Conservation (phyloP, 257 asterid species). For the Solanum dulcamara region DNA sequence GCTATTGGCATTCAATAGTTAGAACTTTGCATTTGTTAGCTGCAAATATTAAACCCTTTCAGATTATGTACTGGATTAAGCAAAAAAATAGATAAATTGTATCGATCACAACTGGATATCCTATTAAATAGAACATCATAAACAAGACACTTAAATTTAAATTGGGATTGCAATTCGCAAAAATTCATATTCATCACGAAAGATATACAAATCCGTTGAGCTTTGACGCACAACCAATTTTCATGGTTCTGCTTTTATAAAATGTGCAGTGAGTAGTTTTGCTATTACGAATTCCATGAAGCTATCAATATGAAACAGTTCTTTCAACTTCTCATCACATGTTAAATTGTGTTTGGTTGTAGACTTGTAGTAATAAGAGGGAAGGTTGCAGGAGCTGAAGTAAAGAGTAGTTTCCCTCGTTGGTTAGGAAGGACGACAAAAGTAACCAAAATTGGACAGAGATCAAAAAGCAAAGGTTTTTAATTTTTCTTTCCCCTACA, state of each 20-base stretch:
- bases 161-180: not conserved
- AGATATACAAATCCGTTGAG: not conserved
- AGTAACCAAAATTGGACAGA: too few species aligned
- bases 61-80: not conserved
- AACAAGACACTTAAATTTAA: not conserved
- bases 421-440: too few species aligned
- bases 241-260: conserved; percentile 55
- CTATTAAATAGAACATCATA: not conserved
- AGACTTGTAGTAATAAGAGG: too few species aligned
- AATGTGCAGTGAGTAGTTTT: conserved; percentile 42
- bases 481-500: too few species aligned
- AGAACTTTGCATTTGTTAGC: not conserved
- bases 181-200: not conserved
- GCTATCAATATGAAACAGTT: conserved; percentile 58
- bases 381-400: too few species aligned
- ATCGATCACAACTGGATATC: not conserved
- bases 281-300: conserved; percentile 56
- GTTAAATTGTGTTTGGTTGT: too few species aligned
- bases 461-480: too few species aligned
- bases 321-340: conserved; percentile 89
- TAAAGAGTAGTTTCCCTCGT: too few species aligned
- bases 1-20: not conserved
- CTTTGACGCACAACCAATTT: conserved; percentile 16
- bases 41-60: too few species aligned
- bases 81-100: not conserved